A percentile compares a stretch with the other conserved stretches of the same genome.
These are phyloP conservation scores for Mucor sp. DNA, from an alignment of 371 early-diverging fungal species.

Conservation along the genomic window DNA sequence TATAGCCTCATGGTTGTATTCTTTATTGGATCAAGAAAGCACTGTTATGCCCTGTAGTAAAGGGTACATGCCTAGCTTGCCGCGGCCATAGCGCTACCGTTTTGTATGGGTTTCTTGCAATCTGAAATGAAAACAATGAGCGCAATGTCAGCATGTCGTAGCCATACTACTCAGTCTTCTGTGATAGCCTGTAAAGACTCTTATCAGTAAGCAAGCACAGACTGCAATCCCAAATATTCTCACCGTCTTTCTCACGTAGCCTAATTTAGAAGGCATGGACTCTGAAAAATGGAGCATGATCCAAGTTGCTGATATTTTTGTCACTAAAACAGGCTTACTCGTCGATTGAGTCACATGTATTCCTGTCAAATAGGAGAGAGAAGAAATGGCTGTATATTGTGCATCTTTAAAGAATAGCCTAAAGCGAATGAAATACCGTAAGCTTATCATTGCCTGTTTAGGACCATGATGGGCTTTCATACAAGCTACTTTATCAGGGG, in stretches of 20 bases:
- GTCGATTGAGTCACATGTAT: slow-evolving; percentile 21
- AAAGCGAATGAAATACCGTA: slow-evolving; percentile 17
- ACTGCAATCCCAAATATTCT: slow-evolving; percentile 9
- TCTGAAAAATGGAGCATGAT: slow-evolving; percentile 28
- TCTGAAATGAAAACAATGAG: background rate
- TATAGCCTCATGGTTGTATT: background rate
- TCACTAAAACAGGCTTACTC: slow-evolving; percentile 14
- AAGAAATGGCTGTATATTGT: slow-evolving; percentile 4
- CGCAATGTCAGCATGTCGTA: background rate
- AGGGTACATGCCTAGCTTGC: background rate
- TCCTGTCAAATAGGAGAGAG: slow-evolving; percentile 23
- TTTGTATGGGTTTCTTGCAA: background rate
- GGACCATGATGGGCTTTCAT: background rate
- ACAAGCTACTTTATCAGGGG: background rate
- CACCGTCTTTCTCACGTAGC: slow-evolving; percentile 32
- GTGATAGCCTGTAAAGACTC: background rate
- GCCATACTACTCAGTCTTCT: background rate
- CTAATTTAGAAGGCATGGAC: slow-evolving; percentile 18
- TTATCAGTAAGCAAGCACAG: slow-evolving; percentile 8
- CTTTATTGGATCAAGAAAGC: background rate
- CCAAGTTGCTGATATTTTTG: slow-evolving; percentile 8
- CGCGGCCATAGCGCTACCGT: background rate
- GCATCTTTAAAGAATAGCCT: background rate
- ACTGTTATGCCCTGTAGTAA: background rate
- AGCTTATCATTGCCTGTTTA: slow-evolving; percentile 21